These are phyloP conservation scores for Colletotrichum destructivum DNA, from an alignment of 2,329 filamentous ascomycete genomes.

Conservation along the genomic window DNA sequence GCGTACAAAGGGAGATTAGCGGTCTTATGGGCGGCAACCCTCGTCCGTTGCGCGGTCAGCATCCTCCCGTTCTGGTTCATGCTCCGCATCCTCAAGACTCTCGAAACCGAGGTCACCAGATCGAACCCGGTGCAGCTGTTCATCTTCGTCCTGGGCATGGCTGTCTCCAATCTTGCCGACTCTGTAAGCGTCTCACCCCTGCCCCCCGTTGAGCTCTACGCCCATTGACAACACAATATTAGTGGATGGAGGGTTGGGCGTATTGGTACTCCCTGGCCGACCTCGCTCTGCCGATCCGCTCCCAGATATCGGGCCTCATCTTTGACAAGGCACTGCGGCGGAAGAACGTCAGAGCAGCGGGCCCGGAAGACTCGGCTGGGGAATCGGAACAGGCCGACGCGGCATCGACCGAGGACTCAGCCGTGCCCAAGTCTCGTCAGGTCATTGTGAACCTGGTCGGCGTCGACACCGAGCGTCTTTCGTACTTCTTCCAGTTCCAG, in stretches of 20 bases:
- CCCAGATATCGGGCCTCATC: slow-evolving; percentile 62
- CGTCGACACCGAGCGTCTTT: slow-evolving; percentile 79
- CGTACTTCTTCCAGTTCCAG: slow-evolving; percentile 78
- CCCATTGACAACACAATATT: neutral
- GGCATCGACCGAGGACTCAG: slow-evolving; percentile 62
- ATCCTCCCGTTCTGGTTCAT: slow-evolving; percentile 80
- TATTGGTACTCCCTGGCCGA: slow-evolving; percentile 9
- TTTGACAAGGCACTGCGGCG: slow-evolving; percentile 84
- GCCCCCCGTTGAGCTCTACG: neutral
- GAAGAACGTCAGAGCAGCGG: slow-evolving; percentile 75
- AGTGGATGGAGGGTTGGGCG: slow-evolving; percentile 13
- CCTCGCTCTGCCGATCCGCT: slow-evolving; percentile 8
- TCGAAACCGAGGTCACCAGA: slow-evolving; percentile 68
- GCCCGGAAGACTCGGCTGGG: slow-evolving; percentile 44
- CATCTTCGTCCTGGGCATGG: slow-evolving; percentile 77
- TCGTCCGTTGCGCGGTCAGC: slow-evolving; percentile 68
- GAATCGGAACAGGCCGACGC: slow-evolving; percentile 63
- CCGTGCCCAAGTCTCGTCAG: slow-evolving; percentile 68
- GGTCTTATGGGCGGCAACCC: slow-evolving; percentile 71
- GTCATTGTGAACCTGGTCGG: slow-evolving; percentile 84
- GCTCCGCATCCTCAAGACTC: slow-evolving; percentile 73
- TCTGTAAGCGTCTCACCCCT: slow-evolving; percentile 44
- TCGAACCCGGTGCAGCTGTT: slow-evolving; percentile 67
- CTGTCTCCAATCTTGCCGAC: slow-evolving; percentile 70
- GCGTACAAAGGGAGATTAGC: slow-evolving; percentile 70